Evolutionary conservation across 2,329 filamentous ascomycete species (phyloP).

Genomic region (Bipolaris oryzae): DNA sequence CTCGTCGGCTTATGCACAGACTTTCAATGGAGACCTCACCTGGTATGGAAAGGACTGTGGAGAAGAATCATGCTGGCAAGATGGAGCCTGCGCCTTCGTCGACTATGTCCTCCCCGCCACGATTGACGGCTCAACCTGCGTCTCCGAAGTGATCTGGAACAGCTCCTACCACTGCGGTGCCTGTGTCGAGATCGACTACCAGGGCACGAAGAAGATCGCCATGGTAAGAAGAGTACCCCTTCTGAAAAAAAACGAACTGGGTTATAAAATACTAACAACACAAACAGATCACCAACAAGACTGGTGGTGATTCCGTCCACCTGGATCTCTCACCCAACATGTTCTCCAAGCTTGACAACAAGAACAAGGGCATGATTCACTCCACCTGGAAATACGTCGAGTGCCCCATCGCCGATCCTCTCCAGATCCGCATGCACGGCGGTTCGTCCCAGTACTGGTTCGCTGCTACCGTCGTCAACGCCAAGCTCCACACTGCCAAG

Average conservation of each 20-base stretch:
- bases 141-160: background rate
- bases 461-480: background rate
- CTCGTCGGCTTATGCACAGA: background rate
- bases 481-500: background rate
- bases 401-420: background rate
- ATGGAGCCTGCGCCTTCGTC: background rate
- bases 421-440: constrained; percentile 1
- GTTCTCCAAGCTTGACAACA: background rate
- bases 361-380: background rate
- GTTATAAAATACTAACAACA: background rate
- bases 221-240: background rate
- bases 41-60: background rate
- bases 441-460: background rate
- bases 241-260: background rate
- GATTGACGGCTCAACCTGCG: constrained; percentile 1
- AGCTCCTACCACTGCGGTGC: constrained; percentile 1
- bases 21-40: background rate
- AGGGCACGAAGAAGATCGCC: constrained; percentile 1
- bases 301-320: background rate
- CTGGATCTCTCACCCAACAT: background rate
- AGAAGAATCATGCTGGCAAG: background rate
- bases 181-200: background rate
- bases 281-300: constrained; percentile 1
- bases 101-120: background rate
- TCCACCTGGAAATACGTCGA: background rate